A percentile compares a stretch with the other conserved stretches of the same genome.
Evolutionary conservation across 768 basidiomycete species (phyloP).

Genomic region (Amanita rimosa): DNA sequence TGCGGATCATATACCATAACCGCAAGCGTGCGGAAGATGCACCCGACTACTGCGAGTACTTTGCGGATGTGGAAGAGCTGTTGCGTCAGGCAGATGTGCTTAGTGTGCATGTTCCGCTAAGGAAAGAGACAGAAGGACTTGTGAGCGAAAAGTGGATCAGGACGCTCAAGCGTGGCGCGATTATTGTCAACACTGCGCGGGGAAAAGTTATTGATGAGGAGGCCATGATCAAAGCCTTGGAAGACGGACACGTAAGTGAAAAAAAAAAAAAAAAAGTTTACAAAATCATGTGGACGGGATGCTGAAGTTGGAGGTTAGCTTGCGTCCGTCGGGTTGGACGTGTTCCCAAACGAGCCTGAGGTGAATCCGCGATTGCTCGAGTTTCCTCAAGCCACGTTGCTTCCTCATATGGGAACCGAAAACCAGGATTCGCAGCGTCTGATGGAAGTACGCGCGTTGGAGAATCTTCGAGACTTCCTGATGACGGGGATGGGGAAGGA

Average conservation of each 20-base stretch:
- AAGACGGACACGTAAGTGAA: slow-evolving; percentile 76
- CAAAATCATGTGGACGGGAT: neutral
- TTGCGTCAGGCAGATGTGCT: slow-evolving; percentile 68
- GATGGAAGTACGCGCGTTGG: slow-evolving; percentile 82
- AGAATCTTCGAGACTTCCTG: slow-evolving; percentile 65
- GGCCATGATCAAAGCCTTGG: slow-evolving; percentile 75
- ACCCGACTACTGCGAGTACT: slow-evolving; percentile 72
- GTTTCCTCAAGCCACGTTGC: slow-evolving; percentile 74
- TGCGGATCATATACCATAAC: slow-evolving; percentile 81
- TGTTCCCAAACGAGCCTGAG: slow-evolving; percentile 75
- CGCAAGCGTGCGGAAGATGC: slow-evolving; percentile 44
- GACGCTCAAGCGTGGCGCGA: slow-evolving; percentile 62
- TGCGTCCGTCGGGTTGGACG: slow-evolving; percentile 73
- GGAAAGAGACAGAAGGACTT: slow-evolving; percentile 58
- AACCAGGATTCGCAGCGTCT: slow-evolving; percentile 67
- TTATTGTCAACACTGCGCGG: slow-evolving; percentile 84
- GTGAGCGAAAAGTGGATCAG: slow-evolving; percentile 71
- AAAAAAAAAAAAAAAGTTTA: neutral
- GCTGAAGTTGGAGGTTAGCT: slow-evolving; percentile 34
- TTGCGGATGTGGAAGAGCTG: slow-evolving; percentile 49
- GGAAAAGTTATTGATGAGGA: slow-evolving; percentile 86
- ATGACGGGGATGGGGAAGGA: slow-evolving; percentile 53
- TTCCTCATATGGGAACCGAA: slow-evolving; percentile 91
- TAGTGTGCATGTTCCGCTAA: slow-evolving; percentile 78
- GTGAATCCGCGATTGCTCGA: slow-evolving; percentile 70